A percentile compares a stretch with the other conserved stretches of the same genome.
These are phyloP conservation scores for Xerocomellus amylosporus DNA, from an alignment of 768 basidiomycete species.

Conservation along the genomic window DNA sequence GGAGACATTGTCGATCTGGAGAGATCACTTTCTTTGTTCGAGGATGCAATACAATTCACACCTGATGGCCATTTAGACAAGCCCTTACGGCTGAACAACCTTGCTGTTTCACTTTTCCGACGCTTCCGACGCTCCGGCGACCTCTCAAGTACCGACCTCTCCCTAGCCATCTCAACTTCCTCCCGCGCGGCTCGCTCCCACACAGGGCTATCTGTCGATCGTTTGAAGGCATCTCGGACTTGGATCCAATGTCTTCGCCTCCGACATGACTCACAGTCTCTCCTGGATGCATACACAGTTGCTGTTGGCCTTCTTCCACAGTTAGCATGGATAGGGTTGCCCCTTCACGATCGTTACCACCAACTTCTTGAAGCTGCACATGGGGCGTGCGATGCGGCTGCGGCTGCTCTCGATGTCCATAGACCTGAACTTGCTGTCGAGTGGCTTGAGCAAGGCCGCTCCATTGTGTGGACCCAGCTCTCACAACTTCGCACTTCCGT, in stretches of 20 bases:
- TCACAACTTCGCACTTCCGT: too few species aligned
- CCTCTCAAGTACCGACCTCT: background rate
- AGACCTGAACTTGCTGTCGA: background rate
- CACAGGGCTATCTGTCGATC: background rate
- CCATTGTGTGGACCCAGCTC: too few species aligned
- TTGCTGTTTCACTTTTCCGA: background rate
- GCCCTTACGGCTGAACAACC: background rate
- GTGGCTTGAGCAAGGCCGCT: too few species aligned
- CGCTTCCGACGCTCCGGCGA: background rate
- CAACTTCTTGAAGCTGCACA: background rate
- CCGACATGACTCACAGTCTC: background rate
- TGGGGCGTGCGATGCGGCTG: background rate
- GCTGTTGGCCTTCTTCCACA: background rate
- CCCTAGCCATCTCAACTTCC: background rate
- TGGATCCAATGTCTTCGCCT: background rate
- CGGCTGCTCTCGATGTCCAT: background rate
- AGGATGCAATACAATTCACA: background rate
- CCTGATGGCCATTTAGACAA: background rate
- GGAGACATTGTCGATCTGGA: background rate
- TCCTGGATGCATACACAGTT: background rate
- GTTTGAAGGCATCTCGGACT: background rate
- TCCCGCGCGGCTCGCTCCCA: background rate
- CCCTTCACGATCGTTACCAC: background rate
- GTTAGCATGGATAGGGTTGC: background rate
- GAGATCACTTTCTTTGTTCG: background rate